Percentiles rank a stretch among this genome's conserved stretches.
These are phyloP conservation scores for Plasmopara halstedii DNA, from an alignment of 352 stramenopile genomes.

Conservation along the genomic window DNA sequence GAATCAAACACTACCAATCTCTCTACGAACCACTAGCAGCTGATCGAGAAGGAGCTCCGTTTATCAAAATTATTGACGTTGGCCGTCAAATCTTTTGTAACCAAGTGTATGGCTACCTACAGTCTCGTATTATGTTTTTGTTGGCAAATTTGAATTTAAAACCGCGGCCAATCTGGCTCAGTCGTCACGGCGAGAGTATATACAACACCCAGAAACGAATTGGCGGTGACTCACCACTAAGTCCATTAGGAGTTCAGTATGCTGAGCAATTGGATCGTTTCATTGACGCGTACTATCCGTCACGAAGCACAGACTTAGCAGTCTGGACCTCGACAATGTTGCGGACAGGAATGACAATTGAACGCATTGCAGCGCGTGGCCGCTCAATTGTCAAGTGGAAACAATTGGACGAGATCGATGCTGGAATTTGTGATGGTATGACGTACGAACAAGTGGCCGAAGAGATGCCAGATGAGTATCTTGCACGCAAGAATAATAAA, in stretches of 20 bases:
- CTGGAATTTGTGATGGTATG: slow-evolving; percentile 94
- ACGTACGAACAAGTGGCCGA: slow-evolving; percentile 96
- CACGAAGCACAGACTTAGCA: slow-evolving; percentile 58
- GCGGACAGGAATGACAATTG: slow-evolving; percentile 94
- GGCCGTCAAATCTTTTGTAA: slow-evolving; percentile 79
- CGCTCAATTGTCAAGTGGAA: slow-evolving; percentile 79
- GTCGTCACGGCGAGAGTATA: slow-evolving; percentile 95
- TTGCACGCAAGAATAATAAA: slow-evolving; percentile 87
- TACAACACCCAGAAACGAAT: slow-evolving; percentile 98
- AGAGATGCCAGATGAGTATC: slow-evolving; percentile 93
- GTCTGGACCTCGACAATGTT: slow-evolving; percentile 97
- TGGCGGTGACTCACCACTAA: slow-evolving; percentile 92
- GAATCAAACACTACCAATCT: slow-evolving; percentile 73
- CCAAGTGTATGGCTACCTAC: slow-evolving; percentile 79
- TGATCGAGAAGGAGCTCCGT: slow-evolving; percentile 47
- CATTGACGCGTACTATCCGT: slow-evolving; percentile 84
- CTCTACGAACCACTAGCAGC: slow-evolving; percentile 61
- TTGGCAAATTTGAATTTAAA: slow-evolving; percentile 94
- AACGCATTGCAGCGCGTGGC: slow-evolving; percentile 65
- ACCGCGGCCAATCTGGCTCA: slow-evolving; percentile 94
- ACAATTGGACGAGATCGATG: slow-evolving; percentile 95
- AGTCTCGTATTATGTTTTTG: slow-evolving; percentile 91
- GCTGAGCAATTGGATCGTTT: slow-evolving; percentile 91
- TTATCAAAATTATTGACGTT: slow-evolving; percentile 80
- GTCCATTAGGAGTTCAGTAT: slow-evolving; percentile 89